Conservation (phyloP, 1,139 yeast species). For the Zygosaccharomyces sapae region DNA sequence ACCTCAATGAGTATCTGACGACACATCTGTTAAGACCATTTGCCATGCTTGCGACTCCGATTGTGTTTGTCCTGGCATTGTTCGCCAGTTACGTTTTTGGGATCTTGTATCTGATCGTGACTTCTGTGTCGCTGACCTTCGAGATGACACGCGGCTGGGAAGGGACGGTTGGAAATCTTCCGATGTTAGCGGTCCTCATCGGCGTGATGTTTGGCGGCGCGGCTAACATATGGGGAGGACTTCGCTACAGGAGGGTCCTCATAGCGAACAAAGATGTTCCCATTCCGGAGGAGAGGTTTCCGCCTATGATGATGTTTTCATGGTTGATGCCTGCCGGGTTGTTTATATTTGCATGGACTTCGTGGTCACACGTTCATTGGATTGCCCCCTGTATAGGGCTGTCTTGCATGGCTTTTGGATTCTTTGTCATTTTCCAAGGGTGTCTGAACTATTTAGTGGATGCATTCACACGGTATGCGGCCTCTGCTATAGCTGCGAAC, state of each 20-base stretch:
- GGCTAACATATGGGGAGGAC: conserved; percentile 38
- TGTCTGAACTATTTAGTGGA: conserved; percentile 54
- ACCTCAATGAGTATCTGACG: conserved; percentile 38
- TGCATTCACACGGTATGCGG: conserved; percentile 54
- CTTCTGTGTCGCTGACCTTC: conserved; percentile 40
- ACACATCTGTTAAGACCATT: conserved; percentile 44
- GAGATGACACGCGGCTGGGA: conserved; percentile 37
- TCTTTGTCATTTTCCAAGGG: conserved; percentile 51
- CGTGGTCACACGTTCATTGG: conserved; percentile 52
- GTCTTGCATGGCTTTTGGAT: conserved; percentile 55
- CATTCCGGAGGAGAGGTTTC: conserved; percentile 54
- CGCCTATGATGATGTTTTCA: conserved; percentile 42
- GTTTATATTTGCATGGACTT: conserved; percentile 69
- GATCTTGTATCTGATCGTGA: conserved; percentile 41
- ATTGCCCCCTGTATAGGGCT: conserved; percentile 60
- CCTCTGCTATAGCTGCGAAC: conserved; percentile 72
- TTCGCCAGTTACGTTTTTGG: conserved; percentile 48
- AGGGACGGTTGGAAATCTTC: conserved; percentile 48
- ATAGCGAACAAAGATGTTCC: conserved; percentile 38
- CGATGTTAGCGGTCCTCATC: conserved; percentile 52
- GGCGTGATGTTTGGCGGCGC: conserved; percentile 55
- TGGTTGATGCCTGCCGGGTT: conserved; percentile 57
- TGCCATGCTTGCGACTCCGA: conserved; percentile 44
- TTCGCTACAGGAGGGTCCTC: conserved; percentile 35
- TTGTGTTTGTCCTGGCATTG: conserved; percentile 41